Evolutionary conservation across 495 filamentous ascomycete genomes (phyloP).

Genomic region (Xylaria scruposa): DNA sequence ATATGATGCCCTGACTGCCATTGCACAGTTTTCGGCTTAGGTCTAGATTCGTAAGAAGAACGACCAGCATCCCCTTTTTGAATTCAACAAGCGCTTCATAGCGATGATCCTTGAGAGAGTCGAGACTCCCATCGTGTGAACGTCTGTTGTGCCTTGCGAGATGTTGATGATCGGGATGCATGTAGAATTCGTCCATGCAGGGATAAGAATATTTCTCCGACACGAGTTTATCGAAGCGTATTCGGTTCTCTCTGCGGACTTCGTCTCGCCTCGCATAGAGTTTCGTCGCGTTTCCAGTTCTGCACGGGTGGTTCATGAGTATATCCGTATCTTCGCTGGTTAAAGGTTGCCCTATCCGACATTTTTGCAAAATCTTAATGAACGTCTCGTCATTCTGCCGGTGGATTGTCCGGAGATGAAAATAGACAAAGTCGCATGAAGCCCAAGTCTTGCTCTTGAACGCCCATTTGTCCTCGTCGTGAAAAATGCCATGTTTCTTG

Average conservation of each 20-base stretch:
- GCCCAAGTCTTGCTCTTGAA: conserved; percentile 49
- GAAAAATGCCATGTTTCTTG: conserved; percentile 38
- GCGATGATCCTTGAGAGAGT: conserved; percentile 63
- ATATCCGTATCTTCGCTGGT: conserved; percentile 46
- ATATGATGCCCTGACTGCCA: conserved; percentile 83
- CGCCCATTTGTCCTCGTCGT: conserved; percentile 48
- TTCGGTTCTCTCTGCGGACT: conserved; percentile 49
- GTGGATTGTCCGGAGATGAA: conserved; percentile 56
- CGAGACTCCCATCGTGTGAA: conserved; percentile 67
- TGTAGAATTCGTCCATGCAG: conserved; percentile 73
- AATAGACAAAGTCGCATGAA: conserved; percentile 44
- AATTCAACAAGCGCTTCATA: conserved; percentile 62
- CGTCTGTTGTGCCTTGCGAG: conserved; percentile 65
- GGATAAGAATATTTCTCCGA: conserved; percentile 61
- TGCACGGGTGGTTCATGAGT: conserved; percentile 54
- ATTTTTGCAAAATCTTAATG: conserved; percentile 58
- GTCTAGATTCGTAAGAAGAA: conserved; percentile 94
- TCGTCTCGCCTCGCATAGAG: conserved; percentile 53
- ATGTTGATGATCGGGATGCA: conserved; percentile 58
- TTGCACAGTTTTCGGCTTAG: conserved; percentile 75
- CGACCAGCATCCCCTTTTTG: conserved; percentile 88
- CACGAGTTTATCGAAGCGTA: conserved; percentile 47
- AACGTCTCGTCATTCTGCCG: conserved; percentile 59
- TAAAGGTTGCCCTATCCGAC: conserved; percentile 51
- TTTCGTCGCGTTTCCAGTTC: conserved; percentile 51